A percentile compares a stretch with the other conserved stretches of the same genome.
Evolutionary conservation across 148 eudicot species (phyloP).

Genomic region (Silene conica): DNA sequence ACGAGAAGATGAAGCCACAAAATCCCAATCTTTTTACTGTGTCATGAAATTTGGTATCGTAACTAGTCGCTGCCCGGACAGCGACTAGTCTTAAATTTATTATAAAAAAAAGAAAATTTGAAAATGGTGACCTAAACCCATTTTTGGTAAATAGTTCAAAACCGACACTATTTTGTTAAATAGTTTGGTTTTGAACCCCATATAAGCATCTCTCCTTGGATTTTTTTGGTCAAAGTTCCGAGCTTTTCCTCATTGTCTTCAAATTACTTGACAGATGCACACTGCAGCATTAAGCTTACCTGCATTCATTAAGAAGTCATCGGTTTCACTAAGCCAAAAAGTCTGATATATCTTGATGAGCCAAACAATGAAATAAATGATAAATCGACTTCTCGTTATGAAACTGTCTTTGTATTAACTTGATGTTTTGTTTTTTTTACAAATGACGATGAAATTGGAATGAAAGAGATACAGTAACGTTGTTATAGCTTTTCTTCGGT

Average conservation of each 20-base stretch:
- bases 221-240: not conserved
- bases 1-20: conserved; percentile 49
- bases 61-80: too few species aligned
- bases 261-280: conserved; percentile 20
- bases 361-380: not conserved
- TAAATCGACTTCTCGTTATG: not conserved
- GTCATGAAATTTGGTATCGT: too few species aligned
- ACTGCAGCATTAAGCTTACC: conserved; percentile 28
- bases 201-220: not conserved
- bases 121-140: too few species aligned
- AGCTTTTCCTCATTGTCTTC: not conserved
- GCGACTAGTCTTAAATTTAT: too few species aligned
- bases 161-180: too few species aligned
- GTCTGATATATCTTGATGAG: not conserved
- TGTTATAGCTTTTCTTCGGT: not conserved
- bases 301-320: conserved; percentile 13
- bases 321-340: too few species aligned
- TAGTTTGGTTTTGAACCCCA: too few species aligned
- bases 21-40: too few species aligned
- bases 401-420: not conserved
- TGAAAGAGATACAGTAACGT: not conserved
- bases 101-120: too few species aligned
- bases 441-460: not conserved
- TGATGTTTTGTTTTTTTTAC: not conserved
- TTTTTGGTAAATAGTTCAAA: too few species aligned